These are phyloP conservation scores for Rhizopogon rudus DNA, from an alignment of 768 basidiomycete genomes.

Conservation along the genomic window DNA sequence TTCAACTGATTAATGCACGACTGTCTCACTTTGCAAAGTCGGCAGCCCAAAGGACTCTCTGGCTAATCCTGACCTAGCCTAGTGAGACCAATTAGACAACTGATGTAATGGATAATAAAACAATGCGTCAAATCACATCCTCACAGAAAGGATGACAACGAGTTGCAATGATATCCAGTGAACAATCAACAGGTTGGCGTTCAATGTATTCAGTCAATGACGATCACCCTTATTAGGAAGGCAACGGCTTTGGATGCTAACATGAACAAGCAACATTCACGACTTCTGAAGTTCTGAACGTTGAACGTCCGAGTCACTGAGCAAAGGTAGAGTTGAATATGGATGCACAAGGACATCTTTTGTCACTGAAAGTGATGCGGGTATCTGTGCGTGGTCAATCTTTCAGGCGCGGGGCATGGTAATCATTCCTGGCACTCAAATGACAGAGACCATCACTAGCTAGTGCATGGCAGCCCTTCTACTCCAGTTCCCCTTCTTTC, in stretches of 20 bases:
- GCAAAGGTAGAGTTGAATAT: conserved; percentile 9
- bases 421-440: neutral
- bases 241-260: conserved; percentile 16
- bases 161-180: too few species aligned
- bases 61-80: too few species aligned
- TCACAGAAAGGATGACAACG: too few species aligned
- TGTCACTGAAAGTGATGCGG: conserved; percentile 85
- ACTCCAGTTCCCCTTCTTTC: conserved; percentile 77
- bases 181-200: too few species aligned
- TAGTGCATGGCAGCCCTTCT: conserved; percentile 82
- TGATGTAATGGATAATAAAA: too few species aligned
- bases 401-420: neutral
- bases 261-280: conserved; percentile 17
- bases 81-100: too few species aligned
- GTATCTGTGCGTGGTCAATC: conserved; percentile 60
- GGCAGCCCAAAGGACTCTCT: too few species aligned
- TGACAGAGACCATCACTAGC: conserved; percentile 68
- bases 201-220: too few species aligned
- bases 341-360: conserved; percentile 59
- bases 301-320: neutral
- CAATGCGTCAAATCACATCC: too few species aligned
- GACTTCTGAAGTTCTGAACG: neutral
- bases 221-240: conserved; percentile 1
- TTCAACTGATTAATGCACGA: too few species aligned
- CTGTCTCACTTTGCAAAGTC: too few species aligned